These are phyloP conservation scores for Wickerhamomyces rabaulensis DNA, from an alignment of 805 yeast genomes.

Conservation along the genomic window DNA sequence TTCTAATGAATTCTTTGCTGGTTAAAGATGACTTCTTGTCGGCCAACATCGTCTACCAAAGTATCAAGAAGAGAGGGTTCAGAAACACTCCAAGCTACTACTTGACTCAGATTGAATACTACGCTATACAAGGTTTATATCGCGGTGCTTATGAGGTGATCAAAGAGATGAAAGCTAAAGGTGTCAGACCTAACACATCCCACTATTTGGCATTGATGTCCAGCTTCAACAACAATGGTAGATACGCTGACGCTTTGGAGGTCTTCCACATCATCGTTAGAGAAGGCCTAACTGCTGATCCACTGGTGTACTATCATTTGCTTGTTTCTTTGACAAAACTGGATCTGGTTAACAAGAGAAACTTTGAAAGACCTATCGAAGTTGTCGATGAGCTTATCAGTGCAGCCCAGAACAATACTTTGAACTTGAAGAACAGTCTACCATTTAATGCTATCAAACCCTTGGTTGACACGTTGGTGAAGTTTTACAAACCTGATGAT, in stretches of 20 bases:
- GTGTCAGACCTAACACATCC: conserved; percentile 11
- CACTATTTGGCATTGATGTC: conserved; percentile 29
- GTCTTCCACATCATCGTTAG: conserved; percentile 25
- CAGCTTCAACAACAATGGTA: conserved; percentile 22
- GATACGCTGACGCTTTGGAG: conserved; percentile 23
- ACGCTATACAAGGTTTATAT: conserved; percentile 14
- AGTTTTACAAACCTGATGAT: conserved; percentile 25
- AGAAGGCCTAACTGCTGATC: conserved; percentile 19
- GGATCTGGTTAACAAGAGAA: conserved; percentile 23
- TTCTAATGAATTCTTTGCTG: conserved; percentile 16
- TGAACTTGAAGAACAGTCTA: conserved; percentile 19
- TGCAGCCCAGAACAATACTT: conserved; percentile 18
- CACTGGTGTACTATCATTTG: conserved; percentile 25
- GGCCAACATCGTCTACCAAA: conserved; percentile 10
- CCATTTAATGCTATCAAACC: conserved; percentile 32
- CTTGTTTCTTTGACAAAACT: conserved; percentile 27
- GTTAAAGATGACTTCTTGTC: conserved; percentile 1
- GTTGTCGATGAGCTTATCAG: conserved; percentile 27
- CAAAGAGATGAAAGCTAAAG: conserved; percentile 22
- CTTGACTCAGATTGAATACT: conserved; percentile 4
- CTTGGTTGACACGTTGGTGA: conserved; percentile 27
- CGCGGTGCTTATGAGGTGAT: conserved; percentile 27
- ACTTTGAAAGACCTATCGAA: conserved; percentile 24
- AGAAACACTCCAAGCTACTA: not conserved
- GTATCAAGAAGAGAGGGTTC: not conserved